Conservation (phyloP, 2,329 filamentous ascomycete species). For the Hymenoscyphus linearis region DNA sequence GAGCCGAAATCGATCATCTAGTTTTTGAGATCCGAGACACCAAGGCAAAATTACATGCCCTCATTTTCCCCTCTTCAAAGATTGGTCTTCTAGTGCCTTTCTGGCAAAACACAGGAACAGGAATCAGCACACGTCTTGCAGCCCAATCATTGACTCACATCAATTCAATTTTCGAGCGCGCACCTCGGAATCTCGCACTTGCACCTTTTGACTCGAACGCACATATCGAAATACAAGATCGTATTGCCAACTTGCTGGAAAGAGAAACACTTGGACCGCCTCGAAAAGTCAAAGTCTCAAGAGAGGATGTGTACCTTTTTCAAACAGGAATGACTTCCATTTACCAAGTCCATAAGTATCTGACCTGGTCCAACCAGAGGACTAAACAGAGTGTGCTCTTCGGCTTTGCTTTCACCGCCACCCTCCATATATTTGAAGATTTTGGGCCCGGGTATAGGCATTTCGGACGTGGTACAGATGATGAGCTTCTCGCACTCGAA, state of each 20-base stretch:
- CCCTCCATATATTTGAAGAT: slow-evolving; percentile 44
- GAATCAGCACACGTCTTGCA: slow-evolving; percentile 42
- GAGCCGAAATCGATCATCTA: slow-evolving; percentile 15
- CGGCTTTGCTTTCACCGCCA: slow-evolving; percentile 48
- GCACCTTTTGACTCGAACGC: slow-evolving; percentile 32
- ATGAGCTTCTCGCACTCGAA: slow-evolving; percentile 42
- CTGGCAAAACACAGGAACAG: slow-evolving; percentile 44
- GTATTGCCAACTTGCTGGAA: slow-evolving; percentile 39
- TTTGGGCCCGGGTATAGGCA: slow-evolving; percentile 39
- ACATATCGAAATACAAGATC: slow-evolving; percentile 36
- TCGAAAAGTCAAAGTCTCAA: slow-evolving; percentile 11
- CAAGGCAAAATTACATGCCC: slow-evolving; percentile 37
- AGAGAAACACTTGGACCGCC: slow-evolving; percentile 32
- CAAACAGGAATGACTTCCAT: slow-evolving; percentile 51
- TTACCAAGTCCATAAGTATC: slow-evolving; percentile 37
- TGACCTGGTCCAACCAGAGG: slow-evolving; percentile 31
- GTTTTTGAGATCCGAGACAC: slow-evolving; percentile 17
- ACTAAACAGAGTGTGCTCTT: slow-evolving; percentile 39
- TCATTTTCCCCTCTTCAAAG: slow-evolving; percentile 37
- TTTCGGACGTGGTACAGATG: slow-evolving; percentile 40
- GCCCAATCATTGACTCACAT: slow-evolving; percentile 39
- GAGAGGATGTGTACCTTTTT: slow-evolving; percentile 47
- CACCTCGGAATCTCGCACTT: slow-evolving; percentile 27
- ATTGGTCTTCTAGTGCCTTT: slow-evolving; percentile 36
- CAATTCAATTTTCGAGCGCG: slow-evolving; percentile 31